Evolutionary conservation across 371 early-diverging fungal species (phyloP).

Genomic region (Mucor ambiguus): DNA sequence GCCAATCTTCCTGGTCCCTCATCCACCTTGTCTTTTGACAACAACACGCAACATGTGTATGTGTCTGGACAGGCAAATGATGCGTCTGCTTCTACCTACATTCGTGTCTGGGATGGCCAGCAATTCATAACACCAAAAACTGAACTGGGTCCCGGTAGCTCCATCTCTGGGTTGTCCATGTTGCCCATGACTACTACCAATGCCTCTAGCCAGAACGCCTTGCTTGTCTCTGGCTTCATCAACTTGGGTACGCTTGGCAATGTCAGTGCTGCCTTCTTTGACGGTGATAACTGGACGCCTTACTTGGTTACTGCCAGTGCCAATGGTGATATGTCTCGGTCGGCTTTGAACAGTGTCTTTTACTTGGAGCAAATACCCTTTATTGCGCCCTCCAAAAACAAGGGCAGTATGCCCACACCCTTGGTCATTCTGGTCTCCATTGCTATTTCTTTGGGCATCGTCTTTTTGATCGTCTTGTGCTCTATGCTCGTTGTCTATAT

Average conservation of each 20-base stretch:
- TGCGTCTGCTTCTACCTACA: constrained; percentile 15
- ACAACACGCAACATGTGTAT: constrained; percentile 33
- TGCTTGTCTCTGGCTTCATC: constrained; percentile 55
- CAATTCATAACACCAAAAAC: constrained; percentile 18
- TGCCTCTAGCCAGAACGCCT: neutral
- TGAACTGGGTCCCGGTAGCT: constrained; percentile 38
- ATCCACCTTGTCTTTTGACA: constrained; percentile 37
- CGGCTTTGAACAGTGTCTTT: constrained; percentile 47
- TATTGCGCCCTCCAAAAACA: neutral
- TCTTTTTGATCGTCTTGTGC: constrained; percentile 65
- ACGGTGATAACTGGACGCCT: constrained; percentile 65
- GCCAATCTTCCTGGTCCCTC: constrained; percentile 45
- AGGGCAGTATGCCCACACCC: constrained; percentile 52
- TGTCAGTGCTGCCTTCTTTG: constrained; percentile 66
- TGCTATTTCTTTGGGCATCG: constrained; percentile 69
- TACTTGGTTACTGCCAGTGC: constrained; percentile 58
- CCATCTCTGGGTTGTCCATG: constrained; percentile 29
- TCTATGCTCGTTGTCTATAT: constrained; percentile 50
- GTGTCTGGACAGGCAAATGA: constrained; percentile 40
- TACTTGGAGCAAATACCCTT: constrained; percentile 33
- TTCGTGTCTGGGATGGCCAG: constrained; percentile 48
- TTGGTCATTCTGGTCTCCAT: constrained; percentile 71
- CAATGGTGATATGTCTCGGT: constrained; percentile 30
- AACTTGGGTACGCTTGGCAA: constrained; percentile 48
- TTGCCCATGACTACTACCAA: constrained; percentile 12